Conservation (phyloP, 208 protist species). For the Trypanosoma platydactyli region DNA sequence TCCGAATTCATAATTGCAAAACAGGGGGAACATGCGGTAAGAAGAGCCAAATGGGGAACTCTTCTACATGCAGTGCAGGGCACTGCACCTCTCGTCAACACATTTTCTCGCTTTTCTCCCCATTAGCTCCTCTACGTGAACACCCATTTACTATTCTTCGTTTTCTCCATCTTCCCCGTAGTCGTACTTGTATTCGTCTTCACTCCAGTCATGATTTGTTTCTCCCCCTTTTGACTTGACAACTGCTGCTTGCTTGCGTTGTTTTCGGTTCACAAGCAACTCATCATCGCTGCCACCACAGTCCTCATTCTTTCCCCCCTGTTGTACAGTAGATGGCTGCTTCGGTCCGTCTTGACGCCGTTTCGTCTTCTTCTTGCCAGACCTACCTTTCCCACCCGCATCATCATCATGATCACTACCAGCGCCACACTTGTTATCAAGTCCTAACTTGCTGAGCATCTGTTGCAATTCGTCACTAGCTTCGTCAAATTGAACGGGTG, state of each 20-base stretch:
- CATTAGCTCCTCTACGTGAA: too few relatives aligned
- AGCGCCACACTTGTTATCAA: slow-evolving; percentile 10
- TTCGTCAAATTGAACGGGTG: slow-evolving; percentile 25
- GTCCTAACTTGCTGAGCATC: slow-evolving; percentile 20
- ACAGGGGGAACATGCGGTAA: too few relatives aligned
- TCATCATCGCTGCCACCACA: slow-evolving; percentile 71
- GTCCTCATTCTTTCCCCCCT: slow-evolving; percentile 30
- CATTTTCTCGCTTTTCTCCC: too few relatives aligned
- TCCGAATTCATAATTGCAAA: too few relatives aligned
- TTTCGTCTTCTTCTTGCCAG: slow-evolving; percentile 29
- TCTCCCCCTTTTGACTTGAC: slow-evolving; percentile 33
- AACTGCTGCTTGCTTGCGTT: slow-evolving; percentile 65
- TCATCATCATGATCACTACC: slow-evolving; percentile 25
- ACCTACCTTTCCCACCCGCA: slow-evolving; percentile 23
- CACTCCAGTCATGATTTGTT: slow-evolving; percentile 26
- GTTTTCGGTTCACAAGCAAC: slow-evolving; percentile 68
- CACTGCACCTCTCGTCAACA: too few relatives aligned
- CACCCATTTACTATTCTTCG: slow-evolving; percentile 7
- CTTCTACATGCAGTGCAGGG: too few relatives aligned
- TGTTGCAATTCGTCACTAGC: slow-evolving; percentile 23
- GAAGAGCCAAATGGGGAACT: too few relatives aligned
- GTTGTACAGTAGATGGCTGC: slow-evolving; percentile 24
- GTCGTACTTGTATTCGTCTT: slow-evolving; percentile 53
- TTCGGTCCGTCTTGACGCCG: slow-evolving; percentile 15
- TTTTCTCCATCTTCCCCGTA: slow-evolving; percentile 31